Percentiles rank a stretch among this genome's conserved stretches.
Conservation (phyloP, 306 rosid species). For the Citrullus amarus region DNA sequence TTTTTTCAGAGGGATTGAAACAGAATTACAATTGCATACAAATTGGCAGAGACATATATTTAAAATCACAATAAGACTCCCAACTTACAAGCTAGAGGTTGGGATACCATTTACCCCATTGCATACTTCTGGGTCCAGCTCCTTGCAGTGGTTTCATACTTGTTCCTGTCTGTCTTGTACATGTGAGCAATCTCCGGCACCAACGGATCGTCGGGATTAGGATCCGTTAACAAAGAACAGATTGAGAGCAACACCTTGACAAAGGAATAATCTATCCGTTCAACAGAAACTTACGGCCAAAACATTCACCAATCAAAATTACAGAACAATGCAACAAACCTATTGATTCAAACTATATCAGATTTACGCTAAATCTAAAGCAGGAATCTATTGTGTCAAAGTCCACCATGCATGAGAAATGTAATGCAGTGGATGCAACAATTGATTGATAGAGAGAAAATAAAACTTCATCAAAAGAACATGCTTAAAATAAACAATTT, state of each 20-base stretch:
- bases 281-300: neutral
- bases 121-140: constrained; percentile 77
- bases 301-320: neutral
- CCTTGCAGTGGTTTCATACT: constrained; percentile 59
- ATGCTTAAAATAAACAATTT: neutral
- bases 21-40: constrained; percentile 7
- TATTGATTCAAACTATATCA: neutral
- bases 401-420: neutral
- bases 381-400: neutral
- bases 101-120: constrained; percentile 34
- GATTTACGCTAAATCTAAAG: neutral
- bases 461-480: neutral
- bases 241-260: constrained; percentile 52
- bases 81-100: constrained; percentile 4
- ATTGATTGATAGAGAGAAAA: neutral
- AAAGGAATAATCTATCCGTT: neutral
- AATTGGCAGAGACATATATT: neutral
- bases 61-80: neutral
- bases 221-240: constrained; percentile 61
- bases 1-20: constrained; percentile 1
- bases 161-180: constrained; percentile 67
- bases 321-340: neutral
- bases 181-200: constrained; percentile 72
- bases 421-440: neutral
- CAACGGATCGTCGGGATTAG: constrained; percentile 66